These are phyloP conservation scores for Aspergillus persii DNA, from an alignment of 2,329 filamentous ascomycete genomes.

Conservation along the genomic window DNA sequence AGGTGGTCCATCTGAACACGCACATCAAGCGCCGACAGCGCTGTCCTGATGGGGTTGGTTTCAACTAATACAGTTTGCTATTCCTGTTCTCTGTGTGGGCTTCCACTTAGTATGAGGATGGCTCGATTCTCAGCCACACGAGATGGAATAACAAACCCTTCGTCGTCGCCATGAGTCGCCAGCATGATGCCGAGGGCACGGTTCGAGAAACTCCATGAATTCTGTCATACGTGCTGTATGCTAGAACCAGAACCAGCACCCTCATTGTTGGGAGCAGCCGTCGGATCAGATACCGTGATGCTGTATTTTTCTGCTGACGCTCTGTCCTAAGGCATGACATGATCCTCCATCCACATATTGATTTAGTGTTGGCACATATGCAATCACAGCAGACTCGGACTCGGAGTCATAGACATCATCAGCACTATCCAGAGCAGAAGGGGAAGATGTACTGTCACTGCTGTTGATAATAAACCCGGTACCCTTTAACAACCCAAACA, in stretches of 20 bases:
- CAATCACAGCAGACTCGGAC: not conserved
- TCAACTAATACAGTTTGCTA: not conserved
- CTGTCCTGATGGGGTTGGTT: not conserved
- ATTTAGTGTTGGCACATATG: not conserved
- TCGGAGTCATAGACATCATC: not conserved
- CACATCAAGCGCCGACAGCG: not conserved
- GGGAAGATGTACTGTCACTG: not conserved
- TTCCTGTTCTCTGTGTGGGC: not conserved
- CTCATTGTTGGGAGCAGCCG: not conserved
- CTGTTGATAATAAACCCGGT: not conserved
- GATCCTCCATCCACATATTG: not conserved
- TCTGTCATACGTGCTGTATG: not conserved
- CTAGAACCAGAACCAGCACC: not conserved
- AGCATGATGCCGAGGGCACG: not conserved
- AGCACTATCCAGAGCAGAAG: not conserved
- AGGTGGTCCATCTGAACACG: not conserved
- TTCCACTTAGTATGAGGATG: not conserved
- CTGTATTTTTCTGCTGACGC: not conserved
- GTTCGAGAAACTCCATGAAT: not conserved
- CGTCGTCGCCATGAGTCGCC: not conserved
- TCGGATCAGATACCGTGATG: not conserved
- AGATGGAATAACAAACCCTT: not conserved
- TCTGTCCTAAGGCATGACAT: not conserved
- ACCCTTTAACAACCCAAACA: not conserved
- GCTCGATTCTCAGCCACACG: not conserved